Evolutionary conservation across 345 rosid genomes (phyloP), one percentile per base, ranked within the genome.

Genomic region (Lumnitzera racemosa): DNA sequence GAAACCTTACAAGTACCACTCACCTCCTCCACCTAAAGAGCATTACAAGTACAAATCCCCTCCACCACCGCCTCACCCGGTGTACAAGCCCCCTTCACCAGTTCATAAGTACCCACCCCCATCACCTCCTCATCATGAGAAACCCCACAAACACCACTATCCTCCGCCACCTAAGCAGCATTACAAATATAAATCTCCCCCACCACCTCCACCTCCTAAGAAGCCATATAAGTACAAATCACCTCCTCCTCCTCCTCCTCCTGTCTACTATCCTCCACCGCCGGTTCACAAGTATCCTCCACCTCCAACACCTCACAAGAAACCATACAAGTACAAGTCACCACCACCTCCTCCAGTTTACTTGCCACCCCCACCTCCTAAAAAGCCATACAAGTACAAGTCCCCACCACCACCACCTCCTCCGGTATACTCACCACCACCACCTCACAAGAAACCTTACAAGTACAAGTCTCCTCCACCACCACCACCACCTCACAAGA

Each of bases 261-360:
- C 20, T 0, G 20, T 20, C 20, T 20, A 20, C 20, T 20, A 20
- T 20, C 20, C 20, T 0, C 77, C 76, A 0, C 66, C 65, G 0
- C 70, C 70, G 1, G 29, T 51, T 0, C 29, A 67, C 66, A 15
- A 46, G 46, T 59, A 49, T 0, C 63, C 54, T 0, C 63, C 63
- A 6, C 55, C 77, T 3, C 78, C 81, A 0, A 71, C 81, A 0
- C 70, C 65, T 0, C 16, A 20, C 59, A 3, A 54, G 24, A 43
- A 53, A 3, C 46, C 13, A 0, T 65, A 71, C 58, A 29, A 61
- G 11, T 61, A 67, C 54, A 68, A 64, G 31, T 76, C 76, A 0
- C 75, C 78, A 0, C 76, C 84, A 0, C 81, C 72, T 0, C 72
- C 72, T 12, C 67, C 52, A n/a, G 51, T 49, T 49, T 49, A 49